phyloP scores from a whole-genome alignment of 768 basidiomycete species.

The Boletus rufocinnamomeus region DNA sequence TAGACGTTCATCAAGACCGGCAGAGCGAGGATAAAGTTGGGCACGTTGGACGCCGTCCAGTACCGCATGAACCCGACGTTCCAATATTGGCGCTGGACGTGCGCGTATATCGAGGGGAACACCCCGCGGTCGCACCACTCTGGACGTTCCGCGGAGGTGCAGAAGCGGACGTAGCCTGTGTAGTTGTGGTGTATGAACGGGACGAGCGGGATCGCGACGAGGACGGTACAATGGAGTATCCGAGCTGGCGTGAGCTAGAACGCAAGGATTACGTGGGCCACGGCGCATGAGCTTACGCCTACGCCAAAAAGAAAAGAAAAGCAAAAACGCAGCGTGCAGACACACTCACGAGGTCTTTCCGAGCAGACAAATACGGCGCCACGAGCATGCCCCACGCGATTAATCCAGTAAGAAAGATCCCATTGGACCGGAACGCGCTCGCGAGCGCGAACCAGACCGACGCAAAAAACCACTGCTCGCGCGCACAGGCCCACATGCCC shows the following conservation, averaged over 20 bases:
- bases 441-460: constrained; percentile 66
- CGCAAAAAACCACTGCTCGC: constrained; percentile 53
- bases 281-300: not conserved
- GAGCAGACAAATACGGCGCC: constrained; percentile 47
- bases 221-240: constrained; percentile 39
- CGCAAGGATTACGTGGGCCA: not conserved
- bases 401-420: constrained; percentile 74
- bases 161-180: constrained; percentile 68
- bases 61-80: constrained; percentile 81
- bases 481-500: constrained; percentile 36
- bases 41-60: constrained; percentile 80
- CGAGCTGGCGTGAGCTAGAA: constrained; percentile 38
- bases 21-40: constrained; percentile 81
- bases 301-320: not conserved
- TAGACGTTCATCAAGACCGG: constrained; percentile 64
- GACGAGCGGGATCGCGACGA: constrained; percentile 49
- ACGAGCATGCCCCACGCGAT: constrained; percentile 71
- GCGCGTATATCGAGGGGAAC: constrained; percentile 74
- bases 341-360: constrained; percentile 33
- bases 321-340: not conserved
- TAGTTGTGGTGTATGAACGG: constrained; percentile 79
- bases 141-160: constrained; percentile 37
- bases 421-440: constrained; percentile 73
- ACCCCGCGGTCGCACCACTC: constrained; percentile 61
- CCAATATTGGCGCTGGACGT: constrained; percentile 89